Evolutionary conservation across 2,329 filamentous ascomycete genomes (phyloP).

Genomic region (Sphaerulina vaccinii): DNA sequence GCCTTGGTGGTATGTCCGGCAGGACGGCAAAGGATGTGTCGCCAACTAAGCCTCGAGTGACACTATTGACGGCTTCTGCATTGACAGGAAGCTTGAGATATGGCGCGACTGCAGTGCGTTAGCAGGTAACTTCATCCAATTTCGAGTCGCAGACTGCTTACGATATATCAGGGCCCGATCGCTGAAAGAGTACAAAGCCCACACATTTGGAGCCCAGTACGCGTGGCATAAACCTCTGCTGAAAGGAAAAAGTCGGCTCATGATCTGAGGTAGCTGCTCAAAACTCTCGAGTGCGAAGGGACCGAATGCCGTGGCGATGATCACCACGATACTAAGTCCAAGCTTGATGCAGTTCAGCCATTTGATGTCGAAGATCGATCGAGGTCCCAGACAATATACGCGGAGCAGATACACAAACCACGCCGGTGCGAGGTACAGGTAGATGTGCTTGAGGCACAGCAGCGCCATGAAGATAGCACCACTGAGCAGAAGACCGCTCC

Average conservation of each 20-base stretch:
- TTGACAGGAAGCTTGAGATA: conserved; percentile 73
- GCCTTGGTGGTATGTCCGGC: conserved; percentile 75
- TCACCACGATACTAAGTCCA: conserved; percentile 65
- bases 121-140: not conserved
- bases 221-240: conserved; percentile 91
- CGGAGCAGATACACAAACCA: conserved; percentile 95
- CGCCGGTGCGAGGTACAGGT: conserved; percentile 90
- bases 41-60: conserved; percentile 88
- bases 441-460: conserved; percentile 96
- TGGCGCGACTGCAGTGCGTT: conserved; percentile 65
- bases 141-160: conserved; percentile 44
- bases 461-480: conserved; percentile 81
- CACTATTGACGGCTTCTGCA: conserved; percentile 73
- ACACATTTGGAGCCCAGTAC: conserved; percentile 97
- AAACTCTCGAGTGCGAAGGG: conserved; percentile 66
- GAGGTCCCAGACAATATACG: conserved; percentile 78
- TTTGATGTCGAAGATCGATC: conserved; percentile 71
- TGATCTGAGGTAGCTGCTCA: conserved; percentile 79
- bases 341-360: conserved; percentile 82
- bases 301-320: conserved; percentile 81
- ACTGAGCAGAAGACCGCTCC: conserved; percentile 71
- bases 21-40: conserved; percentile 93
- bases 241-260: conserved; percentile 87
- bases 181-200: conserved; percentile 92
- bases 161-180: conserved; percentile 80